phyloP scores from a whole-genome alignment of 78 protist species.

The Pigoraptor vietnamica region DNA sequence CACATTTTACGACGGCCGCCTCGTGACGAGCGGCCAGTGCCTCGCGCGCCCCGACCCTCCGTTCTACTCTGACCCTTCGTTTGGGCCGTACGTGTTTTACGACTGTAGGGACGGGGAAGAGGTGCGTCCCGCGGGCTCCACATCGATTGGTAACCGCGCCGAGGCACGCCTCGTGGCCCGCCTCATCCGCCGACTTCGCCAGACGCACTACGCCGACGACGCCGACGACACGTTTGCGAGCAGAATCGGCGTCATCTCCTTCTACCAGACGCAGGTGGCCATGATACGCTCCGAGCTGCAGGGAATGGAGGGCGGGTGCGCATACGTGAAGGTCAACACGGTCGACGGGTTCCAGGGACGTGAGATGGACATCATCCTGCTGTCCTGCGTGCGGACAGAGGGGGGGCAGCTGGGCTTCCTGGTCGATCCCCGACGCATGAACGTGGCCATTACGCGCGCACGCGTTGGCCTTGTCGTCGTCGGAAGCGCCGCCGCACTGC shows the following conservation, averaged over 20 bases:
- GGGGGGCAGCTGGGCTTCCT: constrained; percentile 39
- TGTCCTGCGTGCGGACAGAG: constrained; percentile 39
- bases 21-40: constrained; percentile 34
- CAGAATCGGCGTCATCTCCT: background rate
- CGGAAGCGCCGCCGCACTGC: background rate
- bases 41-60: background rate
- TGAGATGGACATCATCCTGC: constrained; percentile 51
- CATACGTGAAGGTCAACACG: constrained; percentile 41
- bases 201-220: background rate
- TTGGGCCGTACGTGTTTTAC: background rate
- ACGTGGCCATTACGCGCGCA: constrained; percentile 65
- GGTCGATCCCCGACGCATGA: constrained; percentile 34
- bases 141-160: background rate
- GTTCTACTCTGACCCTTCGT: background rate
- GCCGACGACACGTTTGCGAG: background rate
- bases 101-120: background rate
- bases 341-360: constrained; percentile 72
- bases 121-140: background rate
- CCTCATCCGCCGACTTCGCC: background rate
- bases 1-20: constrained; percentile 50
- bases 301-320: background rate
- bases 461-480: background rate
- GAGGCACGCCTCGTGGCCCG: background rate
- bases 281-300: background rate
- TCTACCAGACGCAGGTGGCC: background rate